These are phyloP conservation scores for Aspergillus hancockii DNA, from an alignment of 495 filamentous ascomycete species.

Conservation along the genomic window DNA sequence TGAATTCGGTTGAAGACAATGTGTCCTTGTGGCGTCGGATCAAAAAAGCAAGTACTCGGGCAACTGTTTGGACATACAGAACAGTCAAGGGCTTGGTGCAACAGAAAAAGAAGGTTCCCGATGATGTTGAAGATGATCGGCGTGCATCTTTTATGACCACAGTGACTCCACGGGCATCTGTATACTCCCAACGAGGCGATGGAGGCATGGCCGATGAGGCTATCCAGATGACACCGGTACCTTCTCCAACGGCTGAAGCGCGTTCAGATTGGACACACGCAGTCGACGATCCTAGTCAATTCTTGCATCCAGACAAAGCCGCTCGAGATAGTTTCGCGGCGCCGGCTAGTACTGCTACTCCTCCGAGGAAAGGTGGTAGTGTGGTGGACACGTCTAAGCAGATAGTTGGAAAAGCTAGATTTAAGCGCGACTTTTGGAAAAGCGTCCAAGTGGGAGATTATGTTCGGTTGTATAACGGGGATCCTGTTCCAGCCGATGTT, in stretches of 20 bases:
- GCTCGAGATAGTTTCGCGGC: slow-evolving; percentile 31
- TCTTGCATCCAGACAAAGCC: slow-evolving; percentile 37
- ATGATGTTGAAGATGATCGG: slow-evolving; percentile 45
- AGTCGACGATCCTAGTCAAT: slow-evolving; percentile 26
- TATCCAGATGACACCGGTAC: slow-evolving; percentile 96
- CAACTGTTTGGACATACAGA: slow-evolving; percentile 58
- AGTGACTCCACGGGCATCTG: slow-evolving; percentile 58
- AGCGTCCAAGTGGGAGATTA: slow-evolving; percentile 95
- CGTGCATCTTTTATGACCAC: slow-evolving; percentile 68
- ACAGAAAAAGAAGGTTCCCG: slow-evolving; percentile 40
- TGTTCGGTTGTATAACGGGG: slow-evolving; percentile 93
- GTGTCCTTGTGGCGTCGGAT: slow-evolving; percentile 83
- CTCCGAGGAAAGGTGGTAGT: slow-evolving; percentile 58
- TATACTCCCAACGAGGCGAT: slow-evolving; percentile 62
- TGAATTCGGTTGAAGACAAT: slow-evolving; percentile 86
- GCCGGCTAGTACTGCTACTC: slow-evolving; percentile 22
- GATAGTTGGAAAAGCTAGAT: slow-evolving; percentile 65
- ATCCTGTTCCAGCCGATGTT: slow-evolving; percentile 92
- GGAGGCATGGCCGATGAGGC: slow-evolving; percentile 46
- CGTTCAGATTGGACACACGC: slow-evolving; percentile 40
- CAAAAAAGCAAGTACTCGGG: slow-evolving; percentile 84
- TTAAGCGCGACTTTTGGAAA: slow-evolving; percentile 95
- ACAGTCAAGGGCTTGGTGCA: slow-evolving; percentile 44
- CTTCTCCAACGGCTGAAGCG: slow-evolving; percentile 68
- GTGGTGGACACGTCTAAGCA: slow-evolving; percentile 63